Percentiles rank a stretch among this genome's conserved stretches.
Conservation (phyloP, 805 yeast species). For the Yarrowia sp. region DNA sequence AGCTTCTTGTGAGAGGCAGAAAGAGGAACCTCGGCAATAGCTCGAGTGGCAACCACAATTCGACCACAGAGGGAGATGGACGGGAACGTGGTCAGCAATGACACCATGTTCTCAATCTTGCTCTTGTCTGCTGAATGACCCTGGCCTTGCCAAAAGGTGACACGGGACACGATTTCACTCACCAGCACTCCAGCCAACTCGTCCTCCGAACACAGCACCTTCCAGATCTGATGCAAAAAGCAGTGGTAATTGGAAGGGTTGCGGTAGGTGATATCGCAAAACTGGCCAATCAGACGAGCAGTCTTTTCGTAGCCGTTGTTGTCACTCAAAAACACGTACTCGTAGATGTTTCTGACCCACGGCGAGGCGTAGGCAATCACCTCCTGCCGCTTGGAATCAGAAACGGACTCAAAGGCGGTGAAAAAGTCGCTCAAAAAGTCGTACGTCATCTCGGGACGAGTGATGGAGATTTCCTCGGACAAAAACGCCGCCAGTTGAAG, state of each 20-base stretch:
- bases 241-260: constrained; percentile 59
- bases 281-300: constrained; percentile 65
- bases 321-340: constrained; percentile 59
- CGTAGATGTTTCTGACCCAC: constrained; percentile 74
- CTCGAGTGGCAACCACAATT: constrained; percentile 53
- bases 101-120: constrained; percentile 61
- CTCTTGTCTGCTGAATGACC: constrained; percentile 52
- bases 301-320: constrained; percentile 62
- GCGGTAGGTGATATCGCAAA: constrained; percentile 63
- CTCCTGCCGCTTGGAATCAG: constrained; percentile 51
- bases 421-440: constrained; percentile 61
- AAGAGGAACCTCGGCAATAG: constrained; percentile 25
- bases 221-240: constrained; percentile 71
- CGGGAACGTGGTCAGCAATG: constrained; percentile 69
- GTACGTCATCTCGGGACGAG: constrained; percentile 65
- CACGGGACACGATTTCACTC: constrained; percentile 76
- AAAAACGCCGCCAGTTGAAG: constrained; percentile 65
- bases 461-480: constrained; percentile 62
- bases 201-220: constrained; percentile 66
- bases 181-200: constrained; percentile 63
- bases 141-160: constrained; percentile 79
- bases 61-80: constrained; percentile 75
- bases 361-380: constrained; percentile 66
- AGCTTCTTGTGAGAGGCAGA: constrained; percentile 5
- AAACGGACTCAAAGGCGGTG: constrained; percentile 52